phyloP scores from a whole-genome alignment of 805 yeast genomes.

The Ogataea allantospora region DNA sequence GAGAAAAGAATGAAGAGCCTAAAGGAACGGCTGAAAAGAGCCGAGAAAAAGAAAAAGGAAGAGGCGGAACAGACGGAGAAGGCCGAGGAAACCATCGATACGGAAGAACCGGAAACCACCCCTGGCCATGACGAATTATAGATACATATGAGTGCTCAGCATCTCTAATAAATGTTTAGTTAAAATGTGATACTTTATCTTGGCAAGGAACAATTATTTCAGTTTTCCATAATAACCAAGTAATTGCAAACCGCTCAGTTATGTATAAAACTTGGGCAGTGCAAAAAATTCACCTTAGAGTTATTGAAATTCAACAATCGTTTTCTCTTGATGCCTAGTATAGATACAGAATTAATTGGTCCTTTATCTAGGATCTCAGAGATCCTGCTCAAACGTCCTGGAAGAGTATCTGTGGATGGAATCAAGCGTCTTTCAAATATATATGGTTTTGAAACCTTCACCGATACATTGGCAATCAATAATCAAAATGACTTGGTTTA shows the following conservation, averaged over 20 bases:
- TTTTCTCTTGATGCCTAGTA: constrained; percentile 27
- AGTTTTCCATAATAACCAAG: too few relatives aligned
- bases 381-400: constrained; percentile 35
- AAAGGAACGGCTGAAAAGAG: constrained; percentile 20
- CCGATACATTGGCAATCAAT: constrained; percentile 32
- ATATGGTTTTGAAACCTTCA: constrained; percentile 39
- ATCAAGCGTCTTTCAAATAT: constrained; percentile 35
- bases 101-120: neutral
- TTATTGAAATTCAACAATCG: too few relatives aligned
- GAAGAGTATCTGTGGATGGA: constrained; percentile 33
- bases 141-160: too few relatives aligned
- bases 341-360: constrained; percentile 34
- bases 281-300: too few relatives aligned
- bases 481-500: constrained; percentile 38
- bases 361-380: constrained; percentile 35
- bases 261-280: too few relatives aligned
- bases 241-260: too few relatives aligned
- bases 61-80: constrained; percentile 11
- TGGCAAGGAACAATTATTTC: too few relatives aligned
- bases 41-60: constrained; percentile 20
- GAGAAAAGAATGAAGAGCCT: constrained; percentile 29
- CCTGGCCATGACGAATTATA: constrained; percentile 22
- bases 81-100: neutral
- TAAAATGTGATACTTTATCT: too few relatives aligned
- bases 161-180: too few relatives aligned